These are phyloP conservation scores for Harringtonia lauricola DNA, from an alignment of 2,329 filamentous ascomycete genomes.

Conservation along the genomic window DNA sequence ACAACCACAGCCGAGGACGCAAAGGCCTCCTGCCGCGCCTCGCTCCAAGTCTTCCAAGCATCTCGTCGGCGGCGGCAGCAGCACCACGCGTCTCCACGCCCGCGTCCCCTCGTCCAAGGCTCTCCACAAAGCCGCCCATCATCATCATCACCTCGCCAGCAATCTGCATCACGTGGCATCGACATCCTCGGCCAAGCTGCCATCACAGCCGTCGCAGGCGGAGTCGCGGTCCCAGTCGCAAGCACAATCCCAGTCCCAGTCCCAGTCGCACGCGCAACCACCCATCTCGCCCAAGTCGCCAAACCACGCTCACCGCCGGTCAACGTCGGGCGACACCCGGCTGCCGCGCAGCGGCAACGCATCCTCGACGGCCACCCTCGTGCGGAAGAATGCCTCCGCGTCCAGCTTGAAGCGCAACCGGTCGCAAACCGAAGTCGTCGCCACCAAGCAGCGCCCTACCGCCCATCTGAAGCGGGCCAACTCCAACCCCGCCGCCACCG, in stretches of 20 bases:
- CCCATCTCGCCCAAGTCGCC: neutral
- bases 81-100: conserved; percentile 33
- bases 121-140: conserved; percentile 27
- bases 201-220: conserved; percentile 6
- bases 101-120: conserved; percentile 42
- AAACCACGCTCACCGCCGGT: conserved; percentile 29
- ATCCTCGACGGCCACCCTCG: conserved; percentile 31
- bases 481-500: conserved; percentile 36
- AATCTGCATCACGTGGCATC: conserved; percentile 16
- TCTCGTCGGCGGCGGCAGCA: conserved; percentile 27
- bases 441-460: conserved; percentile 5
- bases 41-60: conserved; percentile 28
- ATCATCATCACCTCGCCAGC: conserved; percentile 1
- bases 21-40: neutral
- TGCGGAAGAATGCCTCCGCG: conserved; percentile 44
- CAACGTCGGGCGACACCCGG: conserved; percentile 36
- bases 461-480: conserved; percentile 40
- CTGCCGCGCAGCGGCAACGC: conserved; percentile 28
- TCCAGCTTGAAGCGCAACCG: conserved; percentile 48
- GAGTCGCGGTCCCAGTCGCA: conserved; percentile 10
- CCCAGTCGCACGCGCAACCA: conserved; percentile 17
- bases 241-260: conserved; percentile 16
- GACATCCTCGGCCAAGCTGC: conserved; percentile 15
- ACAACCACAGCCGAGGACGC: neutral
- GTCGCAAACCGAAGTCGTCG: conserved; percentile 41